phyloP scores from a whole-genome alignment of 2,329 filamentous ascomycete species.

The Paramyrothecium roridum region DNA sequence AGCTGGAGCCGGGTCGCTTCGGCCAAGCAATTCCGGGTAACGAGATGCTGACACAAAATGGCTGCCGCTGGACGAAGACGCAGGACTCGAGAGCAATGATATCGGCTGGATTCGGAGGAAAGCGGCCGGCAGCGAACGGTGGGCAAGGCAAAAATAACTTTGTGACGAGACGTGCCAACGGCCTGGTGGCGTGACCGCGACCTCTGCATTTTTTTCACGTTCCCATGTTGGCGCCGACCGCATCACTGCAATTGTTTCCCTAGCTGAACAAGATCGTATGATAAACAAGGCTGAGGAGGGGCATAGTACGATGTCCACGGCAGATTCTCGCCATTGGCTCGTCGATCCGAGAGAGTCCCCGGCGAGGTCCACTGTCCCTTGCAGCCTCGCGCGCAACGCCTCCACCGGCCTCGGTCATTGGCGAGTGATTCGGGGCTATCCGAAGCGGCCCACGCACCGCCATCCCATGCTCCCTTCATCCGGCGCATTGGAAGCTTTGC shows the following conservation, averaged over 20 bases:
- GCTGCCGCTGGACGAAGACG: background rate
- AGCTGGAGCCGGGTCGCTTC: background rate
- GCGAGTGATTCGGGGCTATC: no score
- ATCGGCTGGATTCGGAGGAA: background rate
- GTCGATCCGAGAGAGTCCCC: no score
- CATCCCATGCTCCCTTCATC: no score
- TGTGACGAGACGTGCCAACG: conserved; percentile 4
- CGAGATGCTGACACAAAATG: background rate
- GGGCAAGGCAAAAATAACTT: background rate
- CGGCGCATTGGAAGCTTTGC: no score
- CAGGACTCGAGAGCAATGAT: background rate
- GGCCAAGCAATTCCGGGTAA: background rate
- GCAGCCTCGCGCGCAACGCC: no score
- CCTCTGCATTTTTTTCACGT: background rate
- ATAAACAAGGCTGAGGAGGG: conserved; percentile 33
- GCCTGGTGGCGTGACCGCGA: background rate
- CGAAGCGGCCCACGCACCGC: no score
- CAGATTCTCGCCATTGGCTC: no score
- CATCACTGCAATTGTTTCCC: background rate
- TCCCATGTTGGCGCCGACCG: conserved; percentile 3
- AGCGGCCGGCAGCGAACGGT: conserved; percentile 2
- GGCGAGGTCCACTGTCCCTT: no score
- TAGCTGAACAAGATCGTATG: conserved; percentile 29
- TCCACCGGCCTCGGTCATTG: no score
- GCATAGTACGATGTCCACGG: conserved; percentile 4